Percentiles rank a stretch among this genome's conserved stretches.
phyloP scores from a whole-genome alignment of 305 asterid genomes.

The Rubia tinctorum region DNA sequence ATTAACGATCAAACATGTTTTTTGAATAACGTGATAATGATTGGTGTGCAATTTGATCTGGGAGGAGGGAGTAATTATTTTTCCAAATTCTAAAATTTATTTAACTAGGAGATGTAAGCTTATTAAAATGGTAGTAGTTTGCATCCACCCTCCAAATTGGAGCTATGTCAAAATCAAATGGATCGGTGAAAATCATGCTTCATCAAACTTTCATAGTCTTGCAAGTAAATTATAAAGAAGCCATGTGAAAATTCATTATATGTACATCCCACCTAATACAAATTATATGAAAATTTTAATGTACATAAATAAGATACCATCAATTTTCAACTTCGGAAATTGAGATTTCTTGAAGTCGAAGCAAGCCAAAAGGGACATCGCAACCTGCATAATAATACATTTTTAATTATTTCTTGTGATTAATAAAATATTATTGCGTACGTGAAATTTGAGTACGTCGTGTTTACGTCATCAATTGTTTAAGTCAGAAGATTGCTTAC shows the following conservation, averaged over 20 bases:
- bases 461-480: neutral
- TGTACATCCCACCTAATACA: neutral
- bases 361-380: slow-evolving; percentile 18
- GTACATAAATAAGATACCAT: neutral
- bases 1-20: too few relatives aligned
- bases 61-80: too few relatives aligned
- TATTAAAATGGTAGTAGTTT: neutral
- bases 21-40: too few relatives aligned
- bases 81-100: neutral
- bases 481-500: neutral
- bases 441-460: neutral
- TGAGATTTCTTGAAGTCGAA: slow-evolving; percentile 1
- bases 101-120: neutral
- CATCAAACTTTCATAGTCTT: slow-evolving; percentile 3
- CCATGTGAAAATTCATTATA: neutral
- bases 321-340: neutral
- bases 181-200: slow-evolving; percentile 7
- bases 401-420: neutral
- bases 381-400: slow-evolving; percentile 2
- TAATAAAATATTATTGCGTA: neutral
- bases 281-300: neutral
- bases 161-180: slow-evolving; percentile 8
- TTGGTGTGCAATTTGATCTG: too few relatives aligned
- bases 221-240: neutral
- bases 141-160: neutral